Evolutionary conservation across 768 basidiomycete genomes (phyloP), one percentile per base, ranked within the genome.

Genomic region (Xerocomellus chrysenteron): DNA sequence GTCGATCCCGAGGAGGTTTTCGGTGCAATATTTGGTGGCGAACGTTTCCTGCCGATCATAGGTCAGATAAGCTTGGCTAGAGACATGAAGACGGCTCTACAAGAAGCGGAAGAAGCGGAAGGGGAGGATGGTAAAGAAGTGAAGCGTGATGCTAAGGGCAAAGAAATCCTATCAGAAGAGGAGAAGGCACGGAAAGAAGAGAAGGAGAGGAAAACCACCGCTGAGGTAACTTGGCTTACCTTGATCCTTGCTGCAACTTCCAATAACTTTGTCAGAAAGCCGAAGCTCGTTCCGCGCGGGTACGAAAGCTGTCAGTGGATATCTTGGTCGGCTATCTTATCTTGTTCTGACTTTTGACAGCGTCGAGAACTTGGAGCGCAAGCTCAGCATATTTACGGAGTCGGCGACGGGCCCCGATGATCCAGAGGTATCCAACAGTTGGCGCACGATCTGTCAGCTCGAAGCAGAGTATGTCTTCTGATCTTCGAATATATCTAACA

Each of bases 61-160:
- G 94, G 94, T 9, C 80, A 87, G 43, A 94, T 95, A 63, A 90
- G 90, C 58, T 75, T 96, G 52, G 94, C 91, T 32, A 80, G 82
- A 64, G 94, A 96, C 65, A 94, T 96, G 94, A 96, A 96, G 76
- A 81, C 87, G 3, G 94, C 92, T 5, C 72, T 95, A 66, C 93
- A 95, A 66, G 92, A 94, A 67, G 92, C 85, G 0, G 89, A 88
- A 37, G 90, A 90, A 48, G 82, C 78, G 0, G 86, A 85, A 54
- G 79, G 74, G 19, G 72, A 68, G n/a, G 72, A 69, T 35, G 74
- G 73, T 56, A 73, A 75, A 56, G 66, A 67, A 16, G 76, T 76
- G 52, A 72, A 64, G 52, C 76, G 78, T 2, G 88, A 84, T 64
- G 79, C 78, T 30, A 82, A 80, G 57, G 83, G 81, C 40, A 68